Percentiles rank a stretch among this genome's conserved stretches.
These are phyloP conservation scores for Panicum miliaceum DNA, from an alignment of 176 grass and related monocot genomes.

Conservation along the genomic window DNA sequence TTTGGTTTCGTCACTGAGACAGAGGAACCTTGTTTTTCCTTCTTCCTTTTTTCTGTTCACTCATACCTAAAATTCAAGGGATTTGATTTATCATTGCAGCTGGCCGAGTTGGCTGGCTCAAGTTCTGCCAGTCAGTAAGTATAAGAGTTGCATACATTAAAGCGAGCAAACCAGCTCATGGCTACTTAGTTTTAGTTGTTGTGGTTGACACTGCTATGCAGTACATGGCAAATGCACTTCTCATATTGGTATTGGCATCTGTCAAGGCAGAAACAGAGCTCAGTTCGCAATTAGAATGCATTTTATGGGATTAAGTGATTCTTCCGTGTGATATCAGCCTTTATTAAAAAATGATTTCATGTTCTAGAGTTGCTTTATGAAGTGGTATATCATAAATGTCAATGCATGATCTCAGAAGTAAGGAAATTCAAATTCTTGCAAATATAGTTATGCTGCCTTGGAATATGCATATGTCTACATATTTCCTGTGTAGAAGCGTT, in stretches of 20 bases:
- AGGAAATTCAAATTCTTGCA: neutral
- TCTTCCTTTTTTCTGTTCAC: neutral
- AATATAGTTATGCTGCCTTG: neutral
- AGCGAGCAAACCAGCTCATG: conserved; percentile 60
- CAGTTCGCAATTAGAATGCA: too few relatives aligned
- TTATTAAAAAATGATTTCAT: neutral
- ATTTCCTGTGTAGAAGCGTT: neutral
- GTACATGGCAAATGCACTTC: neutral
- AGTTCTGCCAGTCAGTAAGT: conserved; percentile 55
- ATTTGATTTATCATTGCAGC: conserved; percentile 39
- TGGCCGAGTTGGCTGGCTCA: conserved; percentile 65
- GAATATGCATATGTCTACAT: neutral
- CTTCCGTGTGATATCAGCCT: neutral
- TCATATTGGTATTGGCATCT: neutral
- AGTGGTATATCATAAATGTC: neutral
- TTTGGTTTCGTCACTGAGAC: neutral
- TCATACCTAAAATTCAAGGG: neutral
- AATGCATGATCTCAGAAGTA: neutral
- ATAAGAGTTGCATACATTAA: conserved; percentile 57
- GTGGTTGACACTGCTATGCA: conserved; percentile 55
- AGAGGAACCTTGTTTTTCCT: too few relatives aligned
- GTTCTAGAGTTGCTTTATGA: neutral
- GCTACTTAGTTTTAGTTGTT: conserved; percentile 54
- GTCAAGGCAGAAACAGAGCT: neutral
- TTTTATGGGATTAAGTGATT: neutral